Evolutionary conservation across 257 asterid species (phyloP).

Genomic region (Craterostigma plantagineum): DNA sequence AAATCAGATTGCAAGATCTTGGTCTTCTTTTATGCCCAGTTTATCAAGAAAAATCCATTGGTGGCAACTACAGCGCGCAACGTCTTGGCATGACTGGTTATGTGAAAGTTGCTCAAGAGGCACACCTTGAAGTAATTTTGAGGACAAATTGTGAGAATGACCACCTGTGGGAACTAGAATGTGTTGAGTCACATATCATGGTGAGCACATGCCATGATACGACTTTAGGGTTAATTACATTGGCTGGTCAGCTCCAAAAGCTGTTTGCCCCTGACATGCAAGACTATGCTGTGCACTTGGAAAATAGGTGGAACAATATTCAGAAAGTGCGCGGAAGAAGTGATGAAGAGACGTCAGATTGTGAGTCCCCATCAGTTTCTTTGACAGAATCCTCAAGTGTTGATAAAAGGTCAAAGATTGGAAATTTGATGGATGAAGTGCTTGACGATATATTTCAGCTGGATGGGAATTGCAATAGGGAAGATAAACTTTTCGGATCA

Average conservation of each 20-base stretch:
- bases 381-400: conserved; percentile 19
- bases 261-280: conserved; percentile 79
- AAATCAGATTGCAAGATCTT: conserved; percentile 51
- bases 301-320: conserved; percentile 74
- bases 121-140: conserved; percentile 47
- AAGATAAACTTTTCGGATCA: conserved; percentile 29
- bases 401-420: conserved; percentile 19
- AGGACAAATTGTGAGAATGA: conserved; percentile 43
- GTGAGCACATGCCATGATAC: conserved; percentile 76
- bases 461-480: conserved; percentile 29
- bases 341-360: conserved; percentile 17
- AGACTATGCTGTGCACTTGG: conserved; percentile 77
- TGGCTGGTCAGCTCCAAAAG: conserved; percentile 72
- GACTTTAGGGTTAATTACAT: conserved; percentile 43
- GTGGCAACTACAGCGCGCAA: conserved; percentile 33
- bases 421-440: conserved; percentile 73
- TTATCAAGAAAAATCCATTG: conserved; percentile 20
- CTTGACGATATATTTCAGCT: conserved; percentile 65
- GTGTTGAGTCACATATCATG: conserved; percentile 44
- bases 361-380: conserved; percentile 24
- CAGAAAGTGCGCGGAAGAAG: conserved; percentile 33
- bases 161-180: conserved; percentile 69
- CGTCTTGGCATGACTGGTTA: conserved; percentile 58
- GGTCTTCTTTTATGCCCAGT: conserved; percentile 62
- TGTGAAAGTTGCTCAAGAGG: conserved; percentile 81